phyloP scores from a whole-genome alignment of 495 filamentous ascomycete species.

The Hyaloscypha finlandica region DNA sequence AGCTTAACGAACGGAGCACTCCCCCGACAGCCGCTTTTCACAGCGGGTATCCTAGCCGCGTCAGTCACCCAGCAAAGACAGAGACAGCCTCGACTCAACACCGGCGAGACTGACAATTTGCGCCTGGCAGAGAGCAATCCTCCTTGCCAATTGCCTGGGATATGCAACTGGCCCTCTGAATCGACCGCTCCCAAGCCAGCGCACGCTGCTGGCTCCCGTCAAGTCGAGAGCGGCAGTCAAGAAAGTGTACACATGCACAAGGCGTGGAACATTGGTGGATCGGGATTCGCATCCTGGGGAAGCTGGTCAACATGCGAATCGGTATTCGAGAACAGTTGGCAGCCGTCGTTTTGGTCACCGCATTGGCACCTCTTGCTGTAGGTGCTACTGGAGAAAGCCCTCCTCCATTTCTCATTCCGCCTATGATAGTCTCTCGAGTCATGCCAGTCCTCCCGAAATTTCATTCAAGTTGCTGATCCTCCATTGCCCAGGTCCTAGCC shows the following conservation, averaged over 20 bases:
- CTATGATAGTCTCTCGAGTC: background rate
- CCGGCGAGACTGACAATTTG: background rate
- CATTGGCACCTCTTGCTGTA: conserved; percentile 62
- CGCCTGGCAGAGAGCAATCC: background rate
- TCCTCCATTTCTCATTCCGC: background rate
- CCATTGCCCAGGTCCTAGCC: conserved; percentile 41
- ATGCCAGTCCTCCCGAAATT: background rate
- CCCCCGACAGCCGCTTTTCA: background rate
- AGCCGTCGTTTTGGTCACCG: conserved; percentile 58
- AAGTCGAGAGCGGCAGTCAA: background rate
- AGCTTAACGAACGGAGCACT: background rate
- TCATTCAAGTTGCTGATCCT: background rate
- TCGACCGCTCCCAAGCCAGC: background rate
- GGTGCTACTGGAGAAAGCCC: background rate
- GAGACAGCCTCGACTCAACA: too few relatives aligned
- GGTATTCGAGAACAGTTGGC: conserved; percentile 82
- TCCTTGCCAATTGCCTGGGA: conserved; percentile 3
- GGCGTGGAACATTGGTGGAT: background rate
- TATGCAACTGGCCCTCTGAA: conserved; percentile 11
- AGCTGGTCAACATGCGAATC: conserved; percentile 63
- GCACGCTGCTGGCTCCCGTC: background rate
- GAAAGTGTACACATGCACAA: background rate
- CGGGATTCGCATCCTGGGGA: conserved; percentile 7
- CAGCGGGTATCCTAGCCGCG: background rate
- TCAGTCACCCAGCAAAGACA: background rate